Conservation (phyloP, 164 flowering plant genomes). For the Litsea cubeba region DNA sequence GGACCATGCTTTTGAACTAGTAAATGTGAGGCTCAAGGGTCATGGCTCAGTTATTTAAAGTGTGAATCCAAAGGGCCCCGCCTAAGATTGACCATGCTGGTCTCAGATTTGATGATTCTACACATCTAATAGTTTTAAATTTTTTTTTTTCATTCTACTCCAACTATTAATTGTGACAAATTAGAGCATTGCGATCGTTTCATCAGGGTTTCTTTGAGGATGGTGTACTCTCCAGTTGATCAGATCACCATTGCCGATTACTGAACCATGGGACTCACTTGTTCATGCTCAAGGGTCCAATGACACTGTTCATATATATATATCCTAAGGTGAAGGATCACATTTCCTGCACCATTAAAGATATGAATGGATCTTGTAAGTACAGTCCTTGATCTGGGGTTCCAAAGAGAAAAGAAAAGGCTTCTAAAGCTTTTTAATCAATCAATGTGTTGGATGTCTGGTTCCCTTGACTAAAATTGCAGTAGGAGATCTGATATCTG, state of each 20-base stretch:
- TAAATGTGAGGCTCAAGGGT: neutral
- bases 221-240: neutral
- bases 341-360: too few species aligned
- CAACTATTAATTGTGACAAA: neutral
- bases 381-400: too few species aligned
- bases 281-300: too few species aligned
- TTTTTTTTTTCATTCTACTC: neutral
- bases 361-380: too few species aligned
- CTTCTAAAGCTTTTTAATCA: neutral
- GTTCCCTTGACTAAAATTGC: neutral
- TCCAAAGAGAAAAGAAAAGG: too few species aligned
- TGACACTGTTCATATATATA: too few species aligned
- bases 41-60: neutral
- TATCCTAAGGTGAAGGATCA: too few species aligned
- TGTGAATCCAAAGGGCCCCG: too few species aligned
- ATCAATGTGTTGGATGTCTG: neutral
- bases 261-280: neutral
- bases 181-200: neutral
- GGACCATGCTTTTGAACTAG: neutral
- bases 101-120: neutral
- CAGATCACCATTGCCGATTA: neutral
- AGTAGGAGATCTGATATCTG: neutral
- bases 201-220: neutral
- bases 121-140: too few species aligned
- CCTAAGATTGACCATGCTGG: too few species aligned